These are phyloP conservation scores for Lumnitzera littorea DNA, from an alignment of 345 rosid species.

Conservation along the genomic window DNA sequence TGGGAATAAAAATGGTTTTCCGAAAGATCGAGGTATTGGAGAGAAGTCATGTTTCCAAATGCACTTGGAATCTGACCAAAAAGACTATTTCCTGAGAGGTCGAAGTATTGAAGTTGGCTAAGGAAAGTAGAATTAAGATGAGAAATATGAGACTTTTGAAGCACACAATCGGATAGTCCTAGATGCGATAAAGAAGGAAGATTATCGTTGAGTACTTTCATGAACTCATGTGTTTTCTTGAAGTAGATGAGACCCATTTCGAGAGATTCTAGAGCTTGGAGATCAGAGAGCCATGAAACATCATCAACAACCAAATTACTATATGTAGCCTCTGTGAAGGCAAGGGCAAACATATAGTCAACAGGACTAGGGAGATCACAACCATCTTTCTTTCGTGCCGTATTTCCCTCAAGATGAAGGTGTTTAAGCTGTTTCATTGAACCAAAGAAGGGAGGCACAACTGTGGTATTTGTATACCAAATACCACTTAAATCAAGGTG, in stretches of 20 bases:
- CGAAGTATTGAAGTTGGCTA: background rate
- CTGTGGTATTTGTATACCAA: too few species aligned
- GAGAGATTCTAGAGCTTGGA: constrained; percentile 2
- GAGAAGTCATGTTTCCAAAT: background rate
- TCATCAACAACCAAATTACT: background rate
- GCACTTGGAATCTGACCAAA: background rate
- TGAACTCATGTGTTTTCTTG: background rate
- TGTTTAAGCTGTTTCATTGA: background rate
- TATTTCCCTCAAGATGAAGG: too few species aligned
- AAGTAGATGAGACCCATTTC: background rate
- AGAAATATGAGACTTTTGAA: background rate
- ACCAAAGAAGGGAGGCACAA: too few species aligned
- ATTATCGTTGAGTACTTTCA: background rate
- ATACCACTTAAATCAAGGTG: too few species aligned
- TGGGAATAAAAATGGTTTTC: background rate
- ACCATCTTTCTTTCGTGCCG: too few species aligned
- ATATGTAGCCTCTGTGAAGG: too few species aligned
- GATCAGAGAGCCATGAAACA: constrained; percentile 9
- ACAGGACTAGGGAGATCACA: too few species aligned
- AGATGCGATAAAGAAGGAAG: constrained; percentile 11
- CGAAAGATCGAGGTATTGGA: constrained; percentile 4
- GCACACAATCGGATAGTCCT: background rate
- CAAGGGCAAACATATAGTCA: too few species aligned
- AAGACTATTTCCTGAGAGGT: background rate
- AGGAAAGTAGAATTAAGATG: background rate